Conservation (phyloP, 371 early-diverging fungal species). For the Mortierella sp. region DNA sequence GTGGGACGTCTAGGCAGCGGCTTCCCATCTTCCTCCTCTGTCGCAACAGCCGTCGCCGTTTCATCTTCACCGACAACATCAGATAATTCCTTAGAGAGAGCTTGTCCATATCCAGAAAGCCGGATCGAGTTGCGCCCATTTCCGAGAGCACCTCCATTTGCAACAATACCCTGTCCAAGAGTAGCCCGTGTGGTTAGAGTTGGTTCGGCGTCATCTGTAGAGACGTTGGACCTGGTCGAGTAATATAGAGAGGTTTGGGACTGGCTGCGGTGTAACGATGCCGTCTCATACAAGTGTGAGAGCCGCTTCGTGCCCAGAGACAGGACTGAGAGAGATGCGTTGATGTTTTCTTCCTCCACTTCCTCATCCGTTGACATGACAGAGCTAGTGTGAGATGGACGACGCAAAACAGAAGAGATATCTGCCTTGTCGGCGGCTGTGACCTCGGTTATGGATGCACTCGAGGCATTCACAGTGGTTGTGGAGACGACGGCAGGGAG, state of each 20-base stretch:
- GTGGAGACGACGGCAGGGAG: constrained; percentile 2
- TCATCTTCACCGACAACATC: background rate
- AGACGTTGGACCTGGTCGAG: constrained; percentile 15
- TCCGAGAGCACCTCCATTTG: constrained; percentile 1
- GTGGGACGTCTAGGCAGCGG: constrained; percentile 15
- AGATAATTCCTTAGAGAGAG: constrained; percentile 22
- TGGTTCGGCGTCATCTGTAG: constrained; percentile 13
- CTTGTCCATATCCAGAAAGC: constrained; percentile 35
- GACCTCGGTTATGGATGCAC: background rate
- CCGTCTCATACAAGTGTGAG: constrained; percentile 33
- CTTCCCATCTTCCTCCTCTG: background rate
- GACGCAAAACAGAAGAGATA: constrained; percentile 4
- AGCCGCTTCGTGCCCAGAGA: constrained; percentile 26
- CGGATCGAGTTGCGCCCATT: constrained; percentile 32
- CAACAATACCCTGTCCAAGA: too few relatives aligned
- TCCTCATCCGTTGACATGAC: constrained; percentile 28
- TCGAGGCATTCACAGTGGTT: background rate
- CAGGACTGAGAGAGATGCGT: constrained; percentile 14
- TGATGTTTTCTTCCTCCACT: constrained; percentile 25
- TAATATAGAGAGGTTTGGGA: constrained; percentile 23
- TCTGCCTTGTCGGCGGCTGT: constrained; percentile 1
- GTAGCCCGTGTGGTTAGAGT: too few relatives aligned
- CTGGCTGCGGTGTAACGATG: constrained; percentile 19
- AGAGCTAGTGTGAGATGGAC: constrained; percentile 25
- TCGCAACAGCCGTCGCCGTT: background rate